Evolutionary conservation across 305 asterid genomes (phyloP).

Genomic region (Ilex paraguariensis): DNA sequence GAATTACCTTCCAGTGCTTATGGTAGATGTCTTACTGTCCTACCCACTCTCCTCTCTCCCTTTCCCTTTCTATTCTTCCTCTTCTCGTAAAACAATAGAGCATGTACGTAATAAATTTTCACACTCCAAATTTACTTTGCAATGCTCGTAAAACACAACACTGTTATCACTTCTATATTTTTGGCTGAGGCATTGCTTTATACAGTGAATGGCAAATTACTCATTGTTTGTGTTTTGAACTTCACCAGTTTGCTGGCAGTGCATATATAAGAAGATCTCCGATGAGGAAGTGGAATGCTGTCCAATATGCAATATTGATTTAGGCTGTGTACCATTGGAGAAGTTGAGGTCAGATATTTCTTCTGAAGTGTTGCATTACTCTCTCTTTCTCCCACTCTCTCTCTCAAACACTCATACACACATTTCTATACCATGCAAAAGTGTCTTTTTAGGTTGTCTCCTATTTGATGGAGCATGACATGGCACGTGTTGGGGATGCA

Average conservation of each 20-base stretch:
- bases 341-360: slow-evolving; percentile 53
- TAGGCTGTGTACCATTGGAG: slow-evolving; percentile 74
- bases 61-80: too few relatives aligned
- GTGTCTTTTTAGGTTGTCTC: background rate
- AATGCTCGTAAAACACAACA: background rate
- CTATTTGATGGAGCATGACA: too few relatives aligned
- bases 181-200: slow-evolving; percentile 1
- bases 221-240: slow-evolving; percentile 8
- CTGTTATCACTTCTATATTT: background rate
- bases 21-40: too few relatives aligned
- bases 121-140: too few relatives aligned
- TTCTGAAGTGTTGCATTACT: background rate
- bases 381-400: slow-evolving; percentile 4
- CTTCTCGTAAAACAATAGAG: too few relatives aligned
- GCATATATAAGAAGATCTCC: slow-evolving; percentile 61
- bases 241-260: slow-evolving; percentile 66
- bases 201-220: background rate
- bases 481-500: too few relatives aligned
- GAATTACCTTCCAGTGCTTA: too few relatives aligned
- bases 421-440: background rate
- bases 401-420: background rate
- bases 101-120: too few relatives aligned
- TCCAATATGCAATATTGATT: slow-evolving; percentile 67
- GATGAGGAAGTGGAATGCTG: slow-evolving; percentile 73
- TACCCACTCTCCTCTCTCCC: too few relatives aligned